Conservation (phyloP, 495 filamentous ascomycete species). For the Delitschia confertaspora region DNA sequence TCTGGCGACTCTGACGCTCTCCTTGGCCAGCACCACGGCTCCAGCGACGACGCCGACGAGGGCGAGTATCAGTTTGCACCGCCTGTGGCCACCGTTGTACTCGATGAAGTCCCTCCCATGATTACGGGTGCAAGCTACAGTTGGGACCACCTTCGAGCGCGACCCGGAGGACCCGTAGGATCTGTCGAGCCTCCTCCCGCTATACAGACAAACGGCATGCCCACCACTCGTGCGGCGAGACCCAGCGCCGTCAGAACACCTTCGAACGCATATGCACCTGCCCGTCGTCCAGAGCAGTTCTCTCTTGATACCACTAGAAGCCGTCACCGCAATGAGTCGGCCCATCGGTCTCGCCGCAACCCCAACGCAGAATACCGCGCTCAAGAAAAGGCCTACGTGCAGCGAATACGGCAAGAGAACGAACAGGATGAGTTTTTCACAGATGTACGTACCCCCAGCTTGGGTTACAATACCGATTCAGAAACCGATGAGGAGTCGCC, state of each 20-base stretch:
- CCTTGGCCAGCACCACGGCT: conserved; percentile 10
- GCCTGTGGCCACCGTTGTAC: conserved; percentile 15
- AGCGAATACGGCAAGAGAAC: conserved; percentile 62
- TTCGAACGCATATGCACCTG: conserved; percentile 32
- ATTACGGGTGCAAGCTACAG: conserved; percentile 4
- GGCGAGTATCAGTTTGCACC: conserved; percentile 26
- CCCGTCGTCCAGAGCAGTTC: conserved; percentile 60
- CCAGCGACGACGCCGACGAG: conserved; percentile 12
- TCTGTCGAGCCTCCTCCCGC: conserved; percentile 14
- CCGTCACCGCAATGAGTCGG: conserved; percentile 26
- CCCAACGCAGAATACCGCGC: conserved; percentile 74
- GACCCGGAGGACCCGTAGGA: conserved; percentile 3
- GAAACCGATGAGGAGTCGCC: conserved; percentile 88
- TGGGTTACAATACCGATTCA: conserved; percentile 63
- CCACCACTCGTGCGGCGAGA: conserved; percentile 9
- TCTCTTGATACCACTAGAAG: conserved; percentile 26
- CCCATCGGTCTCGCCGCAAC: conserved; percentile 38
- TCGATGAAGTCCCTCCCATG: conserved; percentile 21
- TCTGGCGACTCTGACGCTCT: conserved; percentile 23
- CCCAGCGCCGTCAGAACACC: conserved; percentile 27
- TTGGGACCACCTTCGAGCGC: conserved; percentile 12
- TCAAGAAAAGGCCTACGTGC: conserved; percentile 75
- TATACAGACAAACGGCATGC: conserved; percentile 26
- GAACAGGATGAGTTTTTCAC: conserved; percentile 60
- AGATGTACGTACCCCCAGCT: conserved; percentile 55